A percentile compares a stretch with the other conserved stretches of the same genome.
phyloP scores from a whole-genome alignment of 345 rosid species.

The Reutealis trisperma region DNA sequence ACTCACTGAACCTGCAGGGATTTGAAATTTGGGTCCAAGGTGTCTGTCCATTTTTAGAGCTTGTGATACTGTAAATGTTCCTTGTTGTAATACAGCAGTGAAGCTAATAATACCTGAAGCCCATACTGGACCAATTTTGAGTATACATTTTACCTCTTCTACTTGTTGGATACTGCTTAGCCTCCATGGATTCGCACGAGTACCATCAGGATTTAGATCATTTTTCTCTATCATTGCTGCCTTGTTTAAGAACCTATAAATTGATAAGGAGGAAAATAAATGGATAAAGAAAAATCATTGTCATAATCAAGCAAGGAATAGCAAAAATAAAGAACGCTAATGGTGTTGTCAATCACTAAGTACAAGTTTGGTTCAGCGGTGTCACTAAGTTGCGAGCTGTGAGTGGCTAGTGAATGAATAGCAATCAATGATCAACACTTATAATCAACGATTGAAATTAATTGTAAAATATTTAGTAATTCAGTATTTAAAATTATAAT shows the following conservation, averaged over 20 bases:
- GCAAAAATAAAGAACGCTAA: no score
- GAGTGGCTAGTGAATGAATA: no score
- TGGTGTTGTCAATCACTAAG: no score
- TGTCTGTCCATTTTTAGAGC: conserved; percentile 29
- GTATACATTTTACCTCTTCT: conserved; percentile 29
- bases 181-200: conserved; percentile 24
- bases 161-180: conserved; percentile 26
- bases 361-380: no score
- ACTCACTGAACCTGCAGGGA: conserved; percentile 20
- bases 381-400: no score
- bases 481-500: no score
- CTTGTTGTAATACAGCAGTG: conserved; percentile 23
- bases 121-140: conserved; percentile 25
- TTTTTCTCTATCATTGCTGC: conserved; percentile 51
- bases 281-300: background rate
- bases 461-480: no score
- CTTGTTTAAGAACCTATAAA: conserved; percentile 61
- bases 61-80: conserved; percentile 29
- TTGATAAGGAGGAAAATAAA: background rate
- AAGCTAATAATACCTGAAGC: conserved; percentile 20
- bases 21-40: conserved; percentile 22
- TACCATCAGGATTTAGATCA: conserved; percentile 51
- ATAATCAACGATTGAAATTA: no score
- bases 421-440: no score
- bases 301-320: no score